A percentile compares a stretch with the other conserved stretches of the same genome.
phyloP scores from a whole-genome alignment of 257 asterid species.

The Nemophila menziesii region DNA sequence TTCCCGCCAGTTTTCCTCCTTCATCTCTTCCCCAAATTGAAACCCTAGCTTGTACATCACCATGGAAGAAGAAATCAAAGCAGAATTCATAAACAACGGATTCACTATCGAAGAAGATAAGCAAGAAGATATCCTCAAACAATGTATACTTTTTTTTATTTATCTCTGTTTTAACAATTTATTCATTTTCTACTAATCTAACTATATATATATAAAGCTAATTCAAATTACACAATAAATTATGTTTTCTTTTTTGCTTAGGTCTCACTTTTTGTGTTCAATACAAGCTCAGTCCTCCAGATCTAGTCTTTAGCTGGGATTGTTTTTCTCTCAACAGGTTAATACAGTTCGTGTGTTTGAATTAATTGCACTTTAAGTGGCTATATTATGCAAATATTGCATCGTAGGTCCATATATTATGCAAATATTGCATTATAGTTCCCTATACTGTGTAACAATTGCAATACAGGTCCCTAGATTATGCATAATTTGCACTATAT shows the following conservation, averaged over 20 bases:
- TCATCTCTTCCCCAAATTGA: conserved; percentile 18
- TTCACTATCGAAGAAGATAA: conserved; percentile 56
- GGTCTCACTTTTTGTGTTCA: conserved; percentile 76
- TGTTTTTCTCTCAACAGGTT: conserved; percentile 75
- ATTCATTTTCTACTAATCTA: too few relatives aligned
- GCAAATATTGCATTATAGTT: too few relatives aligned
- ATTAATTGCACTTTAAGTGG: too few relatives aligned
- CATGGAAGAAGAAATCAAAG: conserved; percentile 80
- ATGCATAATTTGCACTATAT: too few relatives aligned
- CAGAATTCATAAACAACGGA: conserved; percentile 49
- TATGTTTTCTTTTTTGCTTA: conserved; percentile 9
- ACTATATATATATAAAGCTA: not conserved
- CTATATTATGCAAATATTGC: too few relatives aligned
- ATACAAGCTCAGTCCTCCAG: conserved; percentile 77
- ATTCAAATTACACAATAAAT: conserved; percentile 2
- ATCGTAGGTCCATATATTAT: too few relatives aligned
- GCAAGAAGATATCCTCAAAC: conserved; percentile 55
- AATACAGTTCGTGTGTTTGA: conserved; percentile 5
- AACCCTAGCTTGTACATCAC: conserved; percentile 19
- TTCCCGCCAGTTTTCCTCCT: conserved; percentile 43
- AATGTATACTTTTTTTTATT: conserved; percentile 31
- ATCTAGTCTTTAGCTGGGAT: conserved; percentile 89
- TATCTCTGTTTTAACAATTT: conserved; percentile 2
- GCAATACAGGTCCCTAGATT: too few relatives aligned
- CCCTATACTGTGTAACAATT: too few relatives aligned